phyloP scores from a whole-genome alignment of 2,329 filamentous ascomycete genomes.

The Cladosporium oxysporum region DNA sequence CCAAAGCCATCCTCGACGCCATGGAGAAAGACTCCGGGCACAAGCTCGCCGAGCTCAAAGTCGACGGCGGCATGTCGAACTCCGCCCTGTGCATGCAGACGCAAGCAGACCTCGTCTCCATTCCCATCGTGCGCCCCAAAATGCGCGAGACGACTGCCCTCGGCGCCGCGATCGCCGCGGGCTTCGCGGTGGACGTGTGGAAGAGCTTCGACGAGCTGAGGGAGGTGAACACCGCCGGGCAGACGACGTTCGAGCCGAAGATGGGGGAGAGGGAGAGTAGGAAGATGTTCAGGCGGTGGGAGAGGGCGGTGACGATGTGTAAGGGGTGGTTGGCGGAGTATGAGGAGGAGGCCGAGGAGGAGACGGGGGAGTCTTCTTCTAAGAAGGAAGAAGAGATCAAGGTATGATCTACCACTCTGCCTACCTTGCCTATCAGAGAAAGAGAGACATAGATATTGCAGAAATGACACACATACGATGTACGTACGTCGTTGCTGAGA shows the following conservation, averaged over 20 bases:
- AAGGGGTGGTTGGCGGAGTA: slow-evolving; percentile 65
- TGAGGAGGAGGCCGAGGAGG: slow-evolving; percentile 27
- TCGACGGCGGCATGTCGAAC: slow-evolving; percentile 88
- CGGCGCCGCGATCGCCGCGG: slow-evolving; percentile 84
- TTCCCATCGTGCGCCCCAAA: slow-evolving; percentile 77
- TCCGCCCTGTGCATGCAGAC: slow-evolving; percentile 89
- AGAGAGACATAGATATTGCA: neutral
- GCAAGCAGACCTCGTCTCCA: slow-evolving; percentile 82
- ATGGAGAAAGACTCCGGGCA: slow-evolving; percentile 86
- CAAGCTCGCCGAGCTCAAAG: slow-evolving; percentile 71
- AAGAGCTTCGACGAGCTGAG: slow-evolving; percentile 71
- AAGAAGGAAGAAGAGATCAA: slow-evolving; percentile 8
- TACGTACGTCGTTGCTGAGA: neutral
- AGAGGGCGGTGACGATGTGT: slow-evolving; percentile 76
- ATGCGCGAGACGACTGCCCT: slow-evolving; percentile 92
- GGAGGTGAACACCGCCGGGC: slow-evolving; percentile 69
- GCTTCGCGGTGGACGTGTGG: slow-evolving; percentile 81
- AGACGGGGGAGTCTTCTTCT: slow-evolving; percentile 21
- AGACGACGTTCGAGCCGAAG: slow-evolving; percentile 69
- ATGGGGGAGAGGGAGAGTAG: slow-evolving; percentile 58
- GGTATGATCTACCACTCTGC: slow-evolving; percentile 6
- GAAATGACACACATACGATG: neutral
- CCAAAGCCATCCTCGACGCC: slow-evolving; percentile 84
- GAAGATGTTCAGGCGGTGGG: slow-evolving; percentile 70
- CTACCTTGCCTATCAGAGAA: neutral